Evolutionary conservation across 495 filamentous ascomycete genomes (phyloP).

Genomic region (Penicillium diatomitis): DNA sequence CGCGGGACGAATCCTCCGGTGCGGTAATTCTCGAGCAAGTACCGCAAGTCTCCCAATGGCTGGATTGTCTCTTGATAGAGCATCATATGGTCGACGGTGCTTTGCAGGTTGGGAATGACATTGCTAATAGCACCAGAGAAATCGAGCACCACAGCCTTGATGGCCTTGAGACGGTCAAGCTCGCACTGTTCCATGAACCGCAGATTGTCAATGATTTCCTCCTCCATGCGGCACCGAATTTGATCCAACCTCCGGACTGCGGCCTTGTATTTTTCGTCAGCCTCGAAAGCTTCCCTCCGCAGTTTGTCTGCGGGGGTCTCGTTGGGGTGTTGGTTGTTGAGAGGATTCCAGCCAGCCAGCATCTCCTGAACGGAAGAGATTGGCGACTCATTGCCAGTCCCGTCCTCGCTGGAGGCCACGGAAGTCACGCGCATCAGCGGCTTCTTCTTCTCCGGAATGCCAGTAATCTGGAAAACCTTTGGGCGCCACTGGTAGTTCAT

Average conservation of each 20-base stretch:
- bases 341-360: conserved; percentile 80
- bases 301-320: conserved; percentile 83
- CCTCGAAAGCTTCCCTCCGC: conserved; percentile 78
- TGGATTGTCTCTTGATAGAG: conserved; percentile 97
- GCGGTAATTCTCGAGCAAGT: conserved; percentile 94
- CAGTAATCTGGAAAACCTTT: conserved; percentile 79
- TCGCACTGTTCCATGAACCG: conserved; percentile 98
- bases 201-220: conserved; percentile 84
- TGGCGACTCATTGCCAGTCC: conserved; percentile 56
- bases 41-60: conserved; percentile 81
- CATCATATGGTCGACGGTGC: conserved; percentile 96
- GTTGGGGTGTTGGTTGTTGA: conserved; percentile 81
- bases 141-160: conserved; percentile 94
- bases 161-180: conserved; percentile 88
- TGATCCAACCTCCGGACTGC: conserved; percentile 76
- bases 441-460: conserved; percentile 79
- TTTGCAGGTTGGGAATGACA: conserved; percentile 91
- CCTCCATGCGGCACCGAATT: conserved; percentile 86
- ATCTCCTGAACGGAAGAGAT: conserved; percentile 78
- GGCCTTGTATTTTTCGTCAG: conserved; percentile 89
- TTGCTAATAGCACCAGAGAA: conserved; percentile 98
- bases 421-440: conserved; percentile 63
- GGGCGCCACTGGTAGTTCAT: conserved; percentile 97
- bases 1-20: conserved; percentile 86
- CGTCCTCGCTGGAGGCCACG: conserved; percentile 45